Percentiles rank a stretch among this genome's conserved stretches.
Conservation (phyloP, 140 eudicot species). For the Eryngium alpinum region DNA sequence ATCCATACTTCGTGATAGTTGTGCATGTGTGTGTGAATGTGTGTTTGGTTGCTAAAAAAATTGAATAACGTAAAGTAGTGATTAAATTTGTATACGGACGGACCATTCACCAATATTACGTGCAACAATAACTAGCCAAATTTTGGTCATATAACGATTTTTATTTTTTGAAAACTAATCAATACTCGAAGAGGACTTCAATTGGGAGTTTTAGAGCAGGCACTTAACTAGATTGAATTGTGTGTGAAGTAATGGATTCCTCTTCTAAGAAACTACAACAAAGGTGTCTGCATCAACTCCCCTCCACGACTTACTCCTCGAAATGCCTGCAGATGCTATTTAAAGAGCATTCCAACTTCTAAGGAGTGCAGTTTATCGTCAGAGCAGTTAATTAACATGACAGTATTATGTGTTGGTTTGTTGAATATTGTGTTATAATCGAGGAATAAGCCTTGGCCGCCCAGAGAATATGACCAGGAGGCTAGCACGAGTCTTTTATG, state of each 20-base stretch:
- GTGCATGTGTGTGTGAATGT: no score
- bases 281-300: conserved; percentile 25
- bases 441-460: conserved; percentile 39
- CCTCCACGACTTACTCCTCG: conserved; percentile 27
- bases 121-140: no score
- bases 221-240: no score
- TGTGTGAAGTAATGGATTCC: conserved; percentile 36
- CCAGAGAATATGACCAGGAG: conserved; percentile 29
- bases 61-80: no score
- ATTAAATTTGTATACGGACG: no score
- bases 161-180: no score
- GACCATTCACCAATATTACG: no score
- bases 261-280: conserved; percentile 45
- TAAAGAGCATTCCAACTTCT: conserved; percentile 43
- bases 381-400: conserved; percentile 41
- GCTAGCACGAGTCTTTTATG: conserved; percentile 26
- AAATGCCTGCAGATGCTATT: conserved; percentile 38
- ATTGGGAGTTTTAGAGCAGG: no score
- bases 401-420: conserved; percentile 39
- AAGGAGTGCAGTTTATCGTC: conserved; percentile 31
- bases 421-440: conserved; percentile 38
- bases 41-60: no score
- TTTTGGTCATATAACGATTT: no score
- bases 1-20: no score
- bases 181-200: no score